Evolutionary conservation across 225 moss, liverwort and hornwort species (phyloP).

Genomic region (Polytrichum commune): DNA sequence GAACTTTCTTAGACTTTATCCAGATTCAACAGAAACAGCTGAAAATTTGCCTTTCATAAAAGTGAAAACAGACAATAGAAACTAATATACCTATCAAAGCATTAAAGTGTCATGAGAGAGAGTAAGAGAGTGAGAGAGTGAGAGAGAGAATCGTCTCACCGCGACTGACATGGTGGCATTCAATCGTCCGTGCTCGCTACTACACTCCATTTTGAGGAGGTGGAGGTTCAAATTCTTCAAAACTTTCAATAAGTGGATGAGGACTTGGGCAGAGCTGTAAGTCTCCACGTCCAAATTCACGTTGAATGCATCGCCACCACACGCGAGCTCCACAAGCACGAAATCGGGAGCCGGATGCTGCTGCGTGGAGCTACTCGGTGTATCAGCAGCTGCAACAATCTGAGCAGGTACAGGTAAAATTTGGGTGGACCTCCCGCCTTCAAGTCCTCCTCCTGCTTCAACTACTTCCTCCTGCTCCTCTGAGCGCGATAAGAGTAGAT

Average conservation of each 20-base stretch:
- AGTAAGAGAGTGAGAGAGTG: too few relatives aligned
- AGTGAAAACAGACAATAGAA: too few relatives aligned
- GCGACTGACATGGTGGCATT: neutral
- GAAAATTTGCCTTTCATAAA: too few relatives aligned
- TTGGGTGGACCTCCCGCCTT: neutral
- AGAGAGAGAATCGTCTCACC: neutral
- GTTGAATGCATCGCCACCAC: neutral
- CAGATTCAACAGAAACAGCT: too few relatives aligned
- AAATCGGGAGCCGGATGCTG: too few relatives aligned
- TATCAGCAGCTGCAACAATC: too few relatives aligned
- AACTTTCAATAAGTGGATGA: neutral
- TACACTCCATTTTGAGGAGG: neutral
- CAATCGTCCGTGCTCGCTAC: neutral
- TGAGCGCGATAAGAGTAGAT: too few relatives aligned
- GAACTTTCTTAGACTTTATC: too few relatives aligned
- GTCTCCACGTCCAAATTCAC: neutral
- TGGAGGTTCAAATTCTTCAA: neutral
- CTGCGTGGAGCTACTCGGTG: too few relatives aligned
- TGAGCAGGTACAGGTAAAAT: too few relatives aligned
- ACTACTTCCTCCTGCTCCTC: neutral
- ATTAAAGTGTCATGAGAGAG: too few relatives aligned
- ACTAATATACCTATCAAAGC: too few relatives aligned
- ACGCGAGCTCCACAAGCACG: neutral
- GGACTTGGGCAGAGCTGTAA: neutral
- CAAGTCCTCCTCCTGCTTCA: neutral